Percentiles rank a stretch among this genome's conserved stretches.
phyloP scores from a whole-genome alignment of 1,284 basidiomycete genomes.

The Coniferiporia sulphurascens region DNA sequence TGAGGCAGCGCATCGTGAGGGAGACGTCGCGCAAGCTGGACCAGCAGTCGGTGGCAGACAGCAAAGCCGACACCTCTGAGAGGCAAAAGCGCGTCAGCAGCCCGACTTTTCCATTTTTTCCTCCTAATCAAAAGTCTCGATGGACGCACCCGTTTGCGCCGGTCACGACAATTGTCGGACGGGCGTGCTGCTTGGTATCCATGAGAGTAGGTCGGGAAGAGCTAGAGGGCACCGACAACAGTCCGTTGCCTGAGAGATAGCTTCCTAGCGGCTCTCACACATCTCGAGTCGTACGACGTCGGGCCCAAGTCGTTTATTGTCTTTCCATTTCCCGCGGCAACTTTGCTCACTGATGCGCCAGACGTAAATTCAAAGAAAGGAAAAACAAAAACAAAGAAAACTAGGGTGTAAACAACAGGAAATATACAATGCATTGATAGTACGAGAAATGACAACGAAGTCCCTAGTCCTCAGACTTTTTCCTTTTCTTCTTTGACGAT shows the following conservation, averaged over 20 bases:
- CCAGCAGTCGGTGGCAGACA: conserved; percentile 76
- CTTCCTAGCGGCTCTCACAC: no score
- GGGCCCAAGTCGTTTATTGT: no score
- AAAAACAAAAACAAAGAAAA: neutral
- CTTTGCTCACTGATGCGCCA: neutral
- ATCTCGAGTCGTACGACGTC: no score
- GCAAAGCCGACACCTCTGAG: conserved; percentile 81
- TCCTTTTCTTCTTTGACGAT: conserved; percentile 72
- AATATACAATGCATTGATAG: neutral
- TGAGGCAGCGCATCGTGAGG: conserved; percentile 49
- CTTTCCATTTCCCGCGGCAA: neutral
- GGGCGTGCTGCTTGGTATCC: conserved; percentile 17
- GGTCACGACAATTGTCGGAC: conserved; percentile 58
- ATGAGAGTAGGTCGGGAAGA: neutral
- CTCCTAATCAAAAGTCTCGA: neutral
- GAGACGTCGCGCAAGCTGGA: conserved; percentile 52
- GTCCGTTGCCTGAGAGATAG: no score
- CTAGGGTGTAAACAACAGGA: neutral
- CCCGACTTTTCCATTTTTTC: neutral
- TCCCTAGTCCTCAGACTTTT: conserved; percentile 50
- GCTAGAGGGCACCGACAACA: neutral
- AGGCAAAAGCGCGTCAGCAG: neutral
- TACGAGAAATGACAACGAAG: conserved; percentile 11
- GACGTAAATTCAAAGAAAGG: neutral
- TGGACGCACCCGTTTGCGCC: conserved; percentile 60